Percentiles rank a stretch among this genome's conserved stretches.
Evolutionary conservation across 140 eudicot species (phyloP).

Genomic region (Erigeron philadelphicus): DNA sequence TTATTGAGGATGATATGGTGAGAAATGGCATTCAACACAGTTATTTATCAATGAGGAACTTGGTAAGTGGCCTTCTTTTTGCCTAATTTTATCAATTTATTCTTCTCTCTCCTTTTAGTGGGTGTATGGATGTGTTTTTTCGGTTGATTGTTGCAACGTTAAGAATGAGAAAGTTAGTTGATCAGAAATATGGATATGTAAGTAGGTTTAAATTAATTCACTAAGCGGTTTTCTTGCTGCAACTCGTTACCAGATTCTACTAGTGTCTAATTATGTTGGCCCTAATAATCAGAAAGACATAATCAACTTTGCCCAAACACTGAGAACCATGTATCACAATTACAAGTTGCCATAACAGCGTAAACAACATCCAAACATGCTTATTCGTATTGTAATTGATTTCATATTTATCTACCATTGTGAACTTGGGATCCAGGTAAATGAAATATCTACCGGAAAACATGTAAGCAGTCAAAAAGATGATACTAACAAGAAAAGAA

Average conservation of each 20-base stretch:
- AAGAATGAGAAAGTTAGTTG: slow-evolving; percentile 4
- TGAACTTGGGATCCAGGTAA: no score
- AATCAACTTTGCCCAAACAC: background rate
- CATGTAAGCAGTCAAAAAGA: no score
- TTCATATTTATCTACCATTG: background rate
- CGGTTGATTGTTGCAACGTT: background rate
- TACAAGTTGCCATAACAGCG: background rate
- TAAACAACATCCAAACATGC: background rate
- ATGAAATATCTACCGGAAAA: no score
- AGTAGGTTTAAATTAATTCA: background rate
- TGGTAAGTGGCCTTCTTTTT: slow-evolving; percentile 40
- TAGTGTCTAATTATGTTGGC: background rate
- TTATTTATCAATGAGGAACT: slow-evolving; percentile 44
- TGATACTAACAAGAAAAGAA: no score
- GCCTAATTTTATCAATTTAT: background rate
- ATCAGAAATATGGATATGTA: background rate
- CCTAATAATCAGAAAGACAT: background rate
- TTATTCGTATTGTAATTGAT: background rate
- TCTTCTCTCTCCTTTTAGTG: background rate
- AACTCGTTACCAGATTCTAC: background rate
- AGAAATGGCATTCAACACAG: slow-evolving; percentile 70
- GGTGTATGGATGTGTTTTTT: slow-evolving; percentile 8
- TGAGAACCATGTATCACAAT: background rate
- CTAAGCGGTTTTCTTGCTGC: background rate
- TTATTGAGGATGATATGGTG: slow-evolving; percentile 79